Conservation (phyloP, 306 rosid genomes). For the Mimosa bimucronata region DNA sequence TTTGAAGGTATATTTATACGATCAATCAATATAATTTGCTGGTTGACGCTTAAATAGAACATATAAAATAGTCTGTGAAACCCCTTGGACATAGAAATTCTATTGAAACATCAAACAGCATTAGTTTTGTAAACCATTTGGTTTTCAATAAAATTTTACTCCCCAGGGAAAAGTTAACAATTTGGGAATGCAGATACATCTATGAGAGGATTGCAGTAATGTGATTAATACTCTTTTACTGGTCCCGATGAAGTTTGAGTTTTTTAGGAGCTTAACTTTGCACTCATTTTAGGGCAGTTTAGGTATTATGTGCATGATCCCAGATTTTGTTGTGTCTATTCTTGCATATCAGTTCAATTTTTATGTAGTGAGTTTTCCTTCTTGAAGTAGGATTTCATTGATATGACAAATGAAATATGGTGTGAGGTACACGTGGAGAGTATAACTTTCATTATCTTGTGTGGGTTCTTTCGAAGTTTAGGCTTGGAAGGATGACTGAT, state of each 20-base stretch:
- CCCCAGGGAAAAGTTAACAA: background rate
- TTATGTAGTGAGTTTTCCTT: background rate
- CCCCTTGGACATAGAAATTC: slow-evolving; percentile 9
- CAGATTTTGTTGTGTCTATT: background rate
- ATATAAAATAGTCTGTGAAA: slow-evolving; percentile 22
- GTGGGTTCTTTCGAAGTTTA: background rate
- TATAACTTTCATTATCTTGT: background rate
- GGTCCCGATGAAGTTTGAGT: background rate
- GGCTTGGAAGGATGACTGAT: background rate
- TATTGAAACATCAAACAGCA: slow-evolving; percentile 33
- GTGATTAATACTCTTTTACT: background rate
- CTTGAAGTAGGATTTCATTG: background rate
- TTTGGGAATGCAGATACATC: background rate
- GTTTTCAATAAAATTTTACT: slow-evolving; percentile 2
- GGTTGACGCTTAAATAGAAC: slow-evolving; percentile 26
- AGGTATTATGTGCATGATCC: background rate
- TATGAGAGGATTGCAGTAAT: slow-evolving; percentile 1
- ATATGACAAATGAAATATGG: background rate
- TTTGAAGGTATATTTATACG: slow-evolving; percentile 16
- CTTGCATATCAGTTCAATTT: background rate
- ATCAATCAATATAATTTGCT: background rate
- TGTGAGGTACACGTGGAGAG: background rate
- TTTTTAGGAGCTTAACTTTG: slow-evolving; percentile 11
- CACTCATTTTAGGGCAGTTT: background rate
- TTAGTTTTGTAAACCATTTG: background rate